phyloP scores from a whole-genome alignment of 2,329 filamentous ascomycete species.

The Colletotrichum sp. region DNA sequence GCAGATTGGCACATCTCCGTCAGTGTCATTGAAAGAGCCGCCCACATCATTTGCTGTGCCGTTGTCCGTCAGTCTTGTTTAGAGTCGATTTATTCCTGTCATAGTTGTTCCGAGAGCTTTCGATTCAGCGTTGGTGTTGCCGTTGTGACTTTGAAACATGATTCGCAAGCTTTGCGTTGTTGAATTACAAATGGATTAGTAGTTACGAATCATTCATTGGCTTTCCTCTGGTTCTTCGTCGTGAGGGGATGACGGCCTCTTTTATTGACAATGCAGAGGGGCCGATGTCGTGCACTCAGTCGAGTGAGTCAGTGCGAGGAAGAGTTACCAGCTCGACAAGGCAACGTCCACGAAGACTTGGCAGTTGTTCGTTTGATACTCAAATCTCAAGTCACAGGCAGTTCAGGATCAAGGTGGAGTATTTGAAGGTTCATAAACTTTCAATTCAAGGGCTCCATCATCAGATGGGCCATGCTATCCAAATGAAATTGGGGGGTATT shows the following conservation, averaged over 20 bases:
- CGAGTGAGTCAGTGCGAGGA: not conserved
- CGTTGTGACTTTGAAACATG: not conserved
- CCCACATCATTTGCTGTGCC: not conserved
- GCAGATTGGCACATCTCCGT: not conserved
- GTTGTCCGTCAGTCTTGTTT: not conserved
- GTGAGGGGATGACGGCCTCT: too few species aligned
- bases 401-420: too few species aligned
- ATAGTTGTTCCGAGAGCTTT: not conserved
- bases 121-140: not conserved
- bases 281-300: not conserved
- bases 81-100: not conserved
- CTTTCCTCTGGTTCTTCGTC: too few species aligned
- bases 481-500: slow-evolving; percentile 34
- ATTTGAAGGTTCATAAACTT: not conserved
- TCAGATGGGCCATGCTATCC: not conserved
- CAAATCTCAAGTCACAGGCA: not conserved
- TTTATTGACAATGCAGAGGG: too few species aligned
- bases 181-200: too few species aligned
- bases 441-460: slow-evolving; percentile 7
- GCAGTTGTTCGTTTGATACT: not conserved
- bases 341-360: not conserved
- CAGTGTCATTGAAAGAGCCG: not conserved
- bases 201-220: too few species aligned
- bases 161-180: not conserved
- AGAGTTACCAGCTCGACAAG: not conserved